Percentiles rank a stretch among this genome's conserved stretches.
phyloP scores from a whole-genome alignment of 129 eudicot genomes.

The Artemisia tridentata region DNA sequence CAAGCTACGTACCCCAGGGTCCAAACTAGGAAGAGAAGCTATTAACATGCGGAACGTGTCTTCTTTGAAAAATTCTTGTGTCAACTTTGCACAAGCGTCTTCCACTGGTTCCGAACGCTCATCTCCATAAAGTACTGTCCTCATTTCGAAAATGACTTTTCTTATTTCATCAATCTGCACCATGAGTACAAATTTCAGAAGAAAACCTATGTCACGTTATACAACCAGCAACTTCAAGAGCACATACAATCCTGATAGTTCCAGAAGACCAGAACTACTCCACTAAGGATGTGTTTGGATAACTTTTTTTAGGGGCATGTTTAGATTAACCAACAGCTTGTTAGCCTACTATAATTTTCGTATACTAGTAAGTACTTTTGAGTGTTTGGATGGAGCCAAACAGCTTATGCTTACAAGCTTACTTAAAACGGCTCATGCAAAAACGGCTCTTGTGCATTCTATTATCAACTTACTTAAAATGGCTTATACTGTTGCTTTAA shows the following conservation, averaged over 20 bases:
- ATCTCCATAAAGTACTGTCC: slow-evolving; percentile 47
- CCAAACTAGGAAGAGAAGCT: slow-evolving; percentile 37
- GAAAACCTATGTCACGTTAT: not conserved
- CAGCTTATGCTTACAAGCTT: no score
- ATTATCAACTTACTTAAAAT: no score
- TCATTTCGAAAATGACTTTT: slow-evolving; percentile 45
- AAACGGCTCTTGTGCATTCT: no score
- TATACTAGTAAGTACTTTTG: no score
- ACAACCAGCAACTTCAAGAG: not conserved
- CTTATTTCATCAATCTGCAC: slow-evolving; percentile 40
- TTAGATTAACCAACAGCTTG: no score
- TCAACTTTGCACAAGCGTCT: slow-evolving; percentile 48
- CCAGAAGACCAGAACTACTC: no score
- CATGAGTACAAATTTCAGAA: slow-evolving; percentile 5
- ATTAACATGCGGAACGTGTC: slow-evolving; percentile 40
- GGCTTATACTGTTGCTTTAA: no score
- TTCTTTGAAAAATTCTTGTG: slow-evolving; percentile 45
- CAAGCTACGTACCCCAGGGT: slow-evolving; percentile 38
- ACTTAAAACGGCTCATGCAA: no score
- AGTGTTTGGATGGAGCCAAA: no score
- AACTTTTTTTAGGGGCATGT: no score
- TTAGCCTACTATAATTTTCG: no score
- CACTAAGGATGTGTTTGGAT: no score
- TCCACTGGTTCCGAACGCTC: slow-evolving; percentile 42
- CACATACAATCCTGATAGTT: not conserved